phyloP scores from a whole-genome alignment of 2,329 filamentous ascomycete genomes.

The Trichophyton rubrum region DNA sequence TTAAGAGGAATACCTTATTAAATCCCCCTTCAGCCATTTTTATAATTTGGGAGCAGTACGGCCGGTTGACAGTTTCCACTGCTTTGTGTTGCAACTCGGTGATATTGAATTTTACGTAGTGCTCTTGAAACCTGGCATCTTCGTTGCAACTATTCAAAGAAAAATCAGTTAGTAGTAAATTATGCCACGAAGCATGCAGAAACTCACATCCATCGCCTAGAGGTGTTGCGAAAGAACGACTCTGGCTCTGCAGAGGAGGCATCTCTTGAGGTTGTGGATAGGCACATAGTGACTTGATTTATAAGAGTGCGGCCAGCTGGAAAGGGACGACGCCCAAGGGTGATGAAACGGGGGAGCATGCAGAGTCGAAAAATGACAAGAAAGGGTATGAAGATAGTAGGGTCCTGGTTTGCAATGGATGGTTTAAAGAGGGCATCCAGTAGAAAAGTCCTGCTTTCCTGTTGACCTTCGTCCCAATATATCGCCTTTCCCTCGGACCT shows the following conservation, averaged over 20 bases:
- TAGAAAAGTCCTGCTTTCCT: too few species aligned
- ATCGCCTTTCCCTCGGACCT: too few species aligned
- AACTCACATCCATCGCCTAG: slow-evolving; percentile 8
- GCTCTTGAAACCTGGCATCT: slow-evolving; percentile 5
- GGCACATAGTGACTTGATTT: background rate
- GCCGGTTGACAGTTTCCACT: slow-evolving; percentile 10
- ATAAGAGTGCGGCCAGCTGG: too few species aligned
- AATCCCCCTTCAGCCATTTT: slow-evolving; percentile 23
- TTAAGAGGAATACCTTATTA: slow-evolving; percentile 19
- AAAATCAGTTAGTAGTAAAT: background rate
- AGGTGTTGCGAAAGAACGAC: slow-evolving; percentile 6
- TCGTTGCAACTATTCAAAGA: slow-evolving; percentile 10
- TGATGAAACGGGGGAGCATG: background rate
- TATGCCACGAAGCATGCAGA: background rate
- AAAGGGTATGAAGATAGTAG: too few species aligned
- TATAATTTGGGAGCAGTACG: slow-evolving; percentile 13
- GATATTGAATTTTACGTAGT: slow-evolving; percentile 9
- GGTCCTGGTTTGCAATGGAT: too few species aligned
- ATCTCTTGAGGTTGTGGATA: background rate
- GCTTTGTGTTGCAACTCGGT: slow-evolving; percentile 4
- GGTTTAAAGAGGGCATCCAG: too few species aligned
- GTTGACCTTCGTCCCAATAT: too few species aligned
- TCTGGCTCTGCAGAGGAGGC: background rate
- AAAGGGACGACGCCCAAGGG: background rate
- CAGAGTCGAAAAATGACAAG: background rate